Evolutionary conservation across 2,329 filamentous ascomycete genomes (phyloP), one percentile per base, ranked within the genome.

Genomic region (Sarocladiaceae sp.): DNA sequence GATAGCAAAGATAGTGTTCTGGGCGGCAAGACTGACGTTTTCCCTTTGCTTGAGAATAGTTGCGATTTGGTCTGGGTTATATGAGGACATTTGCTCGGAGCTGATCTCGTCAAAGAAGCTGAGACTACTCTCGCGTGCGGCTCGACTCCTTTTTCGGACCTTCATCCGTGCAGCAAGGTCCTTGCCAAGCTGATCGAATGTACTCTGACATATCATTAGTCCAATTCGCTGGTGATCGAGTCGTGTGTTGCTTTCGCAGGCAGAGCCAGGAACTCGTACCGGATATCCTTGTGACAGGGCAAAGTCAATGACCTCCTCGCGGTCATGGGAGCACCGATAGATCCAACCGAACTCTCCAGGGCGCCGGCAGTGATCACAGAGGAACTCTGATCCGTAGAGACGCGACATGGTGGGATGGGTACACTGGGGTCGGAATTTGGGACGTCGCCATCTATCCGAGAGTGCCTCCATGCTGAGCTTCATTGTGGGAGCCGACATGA

Each of bases 271-370:
- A 10, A 20, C 11, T 35, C 45, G 27, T 43, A 49, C 48, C 29
- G 45, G 43, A 48, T 55, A 51, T 47, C 57, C 49, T 45, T 53
- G 49, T 12, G 48, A 53, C 27, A 55, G 48, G 6, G 54, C 51
- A 32, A 57, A 52, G 44, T 64, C 64, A 19, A 62, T 58, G 37
- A 64, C 52, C 40, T 67, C 63, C 23, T 76, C 69, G 10, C 66
- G 66, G 53, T 89, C 85, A 57, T 86, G 78, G 11, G 72, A 76
- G 60, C 88, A 93, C 47, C 74, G 70, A 60, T 87, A 93, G 18
- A 93, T 64, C 77, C 83, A 93, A 20, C 85, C 84, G 44, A 82
- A 69, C 13, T 70, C 63, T 0, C 82, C 76, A 1, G 61, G 60
- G 32, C 65, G 63, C 31, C 66, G 65, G 54, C 87, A 93, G 19